These are phyloP conservation scores for Lentinus polychrous DNA, from an alignment of 1,284 basidiomycete species.

Conservation along the genomic window DNA sequence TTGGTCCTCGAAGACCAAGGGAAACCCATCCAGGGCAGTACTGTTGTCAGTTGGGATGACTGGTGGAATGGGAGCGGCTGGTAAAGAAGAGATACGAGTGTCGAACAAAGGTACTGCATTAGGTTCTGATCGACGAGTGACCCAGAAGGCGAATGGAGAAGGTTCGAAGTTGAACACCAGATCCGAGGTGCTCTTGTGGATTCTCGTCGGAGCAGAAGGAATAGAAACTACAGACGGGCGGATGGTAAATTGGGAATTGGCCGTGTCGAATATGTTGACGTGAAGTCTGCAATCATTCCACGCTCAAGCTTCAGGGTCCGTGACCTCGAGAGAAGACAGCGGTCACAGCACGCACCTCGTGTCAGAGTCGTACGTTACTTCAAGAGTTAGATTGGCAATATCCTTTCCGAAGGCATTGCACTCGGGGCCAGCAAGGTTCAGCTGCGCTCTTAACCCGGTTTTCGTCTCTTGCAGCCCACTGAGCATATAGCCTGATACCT, in stretches of 20 bases:
- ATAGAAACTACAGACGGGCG: slow-evolving; percentile 51
- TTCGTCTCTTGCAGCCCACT: slow-evolving; percentile 35
- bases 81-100: slow-evolving; percentile 54
- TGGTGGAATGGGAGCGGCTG: slow-evolving; percentile 45
- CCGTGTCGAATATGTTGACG: slow-evolving; percentile 71
- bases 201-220: slow-evolving; percentile 31
- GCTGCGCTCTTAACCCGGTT: slow-evolving; percentile 48
- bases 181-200: slow-evolving; percentile 39
- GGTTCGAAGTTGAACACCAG: slow-evolving; percentile 63
- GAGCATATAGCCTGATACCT: slow-evolving; percentile 36
- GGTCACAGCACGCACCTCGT: slow-evolving; percentile 39
- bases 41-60: slow-evolving; percentile 38
- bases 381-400: slow-evolving; percentile 52
- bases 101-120: slow-evolving; percentile 63
- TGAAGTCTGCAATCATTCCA: slow-evolving; percentile 45
- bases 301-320: background rate
- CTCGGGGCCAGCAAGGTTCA: slow-evolving; percentile 49
- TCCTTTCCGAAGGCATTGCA: slow-evolving; percentile 75
- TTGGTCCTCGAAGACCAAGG: slow-evolving; percentile 73
- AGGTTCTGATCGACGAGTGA: slow-evolving; percentile 57
- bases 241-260: slow-evolving; percentile 60
- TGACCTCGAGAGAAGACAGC: slow-evolving; percentile 1
- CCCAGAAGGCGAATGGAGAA: slow-evolving; percentile 74
- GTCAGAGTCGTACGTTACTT: slow-evolving; percentile 59
- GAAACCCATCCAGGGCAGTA: slow-evolving; percentile 50